These are phyloP conservation scores for Colletotrichum abscissum DNA, from an alignment of 2,329 filamentous ascomycete species.

Conservation along the genomic window DNA sequence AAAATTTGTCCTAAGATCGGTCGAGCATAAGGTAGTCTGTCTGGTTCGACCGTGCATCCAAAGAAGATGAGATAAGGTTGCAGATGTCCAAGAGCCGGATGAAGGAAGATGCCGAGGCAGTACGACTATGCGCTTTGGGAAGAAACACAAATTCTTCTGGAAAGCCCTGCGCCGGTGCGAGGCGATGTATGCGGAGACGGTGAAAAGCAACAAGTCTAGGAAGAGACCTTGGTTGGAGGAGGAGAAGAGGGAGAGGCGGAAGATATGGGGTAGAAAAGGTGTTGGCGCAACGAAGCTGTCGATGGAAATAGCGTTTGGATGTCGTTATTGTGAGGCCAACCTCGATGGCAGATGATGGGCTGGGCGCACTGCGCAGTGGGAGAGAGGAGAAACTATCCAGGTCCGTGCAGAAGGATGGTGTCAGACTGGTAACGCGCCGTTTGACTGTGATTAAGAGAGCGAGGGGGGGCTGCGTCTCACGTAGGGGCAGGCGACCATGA, in stretches of 20 bases:
- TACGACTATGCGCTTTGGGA: background rate
- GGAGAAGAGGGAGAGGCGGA: background rate
- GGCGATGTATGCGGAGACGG: background rate
- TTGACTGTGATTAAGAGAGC: constrained; percentile 20
- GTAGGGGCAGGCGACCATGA: constrained; percentile 18
- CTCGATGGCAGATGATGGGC: background rate
- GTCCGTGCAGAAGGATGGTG: constrained; percentile 30
- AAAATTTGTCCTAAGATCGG: constrained; percentile 1
- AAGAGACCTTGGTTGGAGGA: background rate
- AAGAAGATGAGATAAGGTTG: constrained; percentile 18
- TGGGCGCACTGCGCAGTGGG: too few species aligned
- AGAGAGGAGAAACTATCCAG: background rate
- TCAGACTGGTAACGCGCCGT: constrained; percentile 23
- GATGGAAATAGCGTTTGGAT: constrained; percentile 3
- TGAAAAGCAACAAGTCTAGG: background rate
- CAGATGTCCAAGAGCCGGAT: constrained; percentile 11
- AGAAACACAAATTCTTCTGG: background rate
- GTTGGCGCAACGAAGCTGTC: background rate
- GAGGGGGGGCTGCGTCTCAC: constrained; percentile 27
- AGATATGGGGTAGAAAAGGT: background rate
- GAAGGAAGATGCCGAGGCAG: background rate
- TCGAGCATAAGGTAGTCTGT: background rate
- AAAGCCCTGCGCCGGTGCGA: background rate
- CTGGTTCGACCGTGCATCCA: constrained; percentile 7
- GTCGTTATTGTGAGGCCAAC: background rate